Evolutionary conservation across 805 yeast species (phyloP).

Genomic region (Schizosaccharomyces japonicus): DNA sequence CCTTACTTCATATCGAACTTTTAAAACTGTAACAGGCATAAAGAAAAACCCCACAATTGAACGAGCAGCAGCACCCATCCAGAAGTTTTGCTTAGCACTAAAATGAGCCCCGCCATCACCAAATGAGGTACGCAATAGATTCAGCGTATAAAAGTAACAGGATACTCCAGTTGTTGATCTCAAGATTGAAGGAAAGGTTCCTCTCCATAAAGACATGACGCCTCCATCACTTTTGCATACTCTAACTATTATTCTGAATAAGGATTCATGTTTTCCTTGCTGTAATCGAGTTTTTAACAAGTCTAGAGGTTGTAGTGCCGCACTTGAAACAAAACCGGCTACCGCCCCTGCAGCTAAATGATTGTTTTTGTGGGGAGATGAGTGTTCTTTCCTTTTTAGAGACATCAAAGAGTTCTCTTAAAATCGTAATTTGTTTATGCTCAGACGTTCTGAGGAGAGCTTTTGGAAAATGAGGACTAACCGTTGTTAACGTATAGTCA

Average conservation of each 20-base stretch:
- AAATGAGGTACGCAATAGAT: constrained; percentile 32
- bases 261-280: constrained; percentile 18
- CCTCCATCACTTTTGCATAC: constrained; percentile 6
- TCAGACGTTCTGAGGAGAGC: too few relatives aligned
- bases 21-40: constrained; percentile 84
- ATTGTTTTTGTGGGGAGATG: too few relatives aligned
- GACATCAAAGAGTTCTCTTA: too few relatives aligned
- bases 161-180: constrained; percentile 84
- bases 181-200: constrained; percentile 72
- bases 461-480: too few relatives aligned
- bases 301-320: constrained; percentile 70
- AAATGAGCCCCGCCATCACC: constrained; percentile 39
- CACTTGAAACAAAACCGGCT: constrained; percentile 51
- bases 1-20: constrained; percentile 35
- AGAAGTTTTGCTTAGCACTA: constrained; percentile 40
- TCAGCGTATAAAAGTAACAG: constrained; percentile 52
- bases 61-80: constrained; percentile 57
- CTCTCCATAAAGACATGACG: constrained; percentile 50
- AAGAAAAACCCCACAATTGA: constrained; percentile 64
- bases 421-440: too few relatives aligned
- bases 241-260: neutral
- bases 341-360: constrained; percentile 3
- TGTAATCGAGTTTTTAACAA: constrained; percentile 70
- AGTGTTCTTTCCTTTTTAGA: too few relatives aligned
- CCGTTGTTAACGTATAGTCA: too few relatives aligned